Evolutionary conservation across 345 rosid genomes (phyloP).

Genomic region (Salix viminalis): DNA sequence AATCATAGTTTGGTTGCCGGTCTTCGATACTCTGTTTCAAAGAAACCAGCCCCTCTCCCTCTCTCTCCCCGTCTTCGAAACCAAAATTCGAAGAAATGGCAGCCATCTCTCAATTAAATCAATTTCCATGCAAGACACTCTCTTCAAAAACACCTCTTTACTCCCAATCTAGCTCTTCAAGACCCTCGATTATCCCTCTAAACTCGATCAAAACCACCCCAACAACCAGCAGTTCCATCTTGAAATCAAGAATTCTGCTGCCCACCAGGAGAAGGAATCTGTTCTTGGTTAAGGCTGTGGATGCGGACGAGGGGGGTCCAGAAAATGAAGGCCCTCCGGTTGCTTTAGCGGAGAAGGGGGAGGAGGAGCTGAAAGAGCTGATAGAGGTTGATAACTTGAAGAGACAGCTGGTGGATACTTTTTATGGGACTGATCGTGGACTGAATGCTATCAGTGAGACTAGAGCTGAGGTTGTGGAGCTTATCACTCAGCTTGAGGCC

Average conservation of each 20-base stretch:
- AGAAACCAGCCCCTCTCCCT: not conserved
- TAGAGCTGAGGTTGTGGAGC: conserved; percentile 83
- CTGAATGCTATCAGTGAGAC: conserved; percentile 71
- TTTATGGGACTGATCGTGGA: conserved; percentile 80
- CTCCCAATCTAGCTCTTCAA: conserved; percentile 9
- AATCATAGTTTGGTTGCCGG: too few species aligned
- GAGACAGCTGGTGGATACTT: conserved; percentile 57
- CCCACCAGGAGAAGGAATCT: conserved; percentile 22
- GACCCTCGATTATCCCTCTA: conserved; percentile 15
- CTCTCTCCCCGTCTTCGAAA: not conserved
- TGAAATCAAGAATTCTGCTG: not conserved
- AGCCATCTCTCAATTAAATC: conserved; percentile 38
- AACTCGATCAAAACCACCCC: conserved; percentile 9
- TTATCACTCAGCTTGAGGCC: conserved; percentile 77
- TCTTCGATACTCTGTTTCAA: too few species aligned
- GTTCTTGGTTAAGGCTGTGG: conserved; percentile 27
- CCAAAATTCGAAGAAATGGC: conserved; percentile 37
- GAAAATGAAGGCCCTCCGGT: conserved; percentile 17
- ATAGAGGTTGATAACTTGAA: conserved; percentile 56
- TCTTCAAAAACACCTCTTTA: conserved; percentile 5
- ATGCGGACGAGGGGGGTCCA: conserved; percentile 34
- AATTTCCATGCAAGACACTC: conserved; percentile 41
- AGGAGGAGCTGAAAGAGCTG: conserved; percentile 25
- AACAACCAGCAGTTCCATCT: not conserved
- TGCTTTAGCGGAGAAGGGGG: conserved; percentile 32